Conservation (phyloP, 2,329 filamentous ascomycete genomes). For the Trichophyton verrucosum region DNA sequence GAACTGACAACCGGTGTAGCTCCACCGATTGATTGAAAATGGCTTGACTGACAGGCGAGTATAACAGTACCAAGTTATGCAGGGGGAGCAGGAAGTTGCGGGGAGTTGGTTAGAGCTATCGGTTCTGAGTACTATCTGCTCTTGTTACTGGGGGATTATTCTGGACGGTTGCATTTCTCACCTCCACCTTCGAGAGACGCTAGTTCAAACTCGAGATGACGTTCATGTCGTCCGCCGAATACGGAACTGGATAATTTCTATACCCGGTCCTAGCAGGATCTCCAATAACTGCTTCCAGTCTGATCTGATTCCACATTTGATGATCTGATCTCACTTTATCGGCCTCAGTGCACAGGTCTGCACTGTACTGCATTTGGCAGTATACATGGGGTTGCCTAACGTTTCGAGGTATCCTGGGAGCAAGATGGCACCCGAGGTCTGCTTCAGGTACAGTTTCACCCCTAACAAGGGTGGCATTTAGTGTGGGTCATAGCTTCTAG, state of each 20-base stretch:
- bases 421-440: neutral
- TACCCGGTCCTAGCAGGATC: neutral
- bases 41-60: neutral
- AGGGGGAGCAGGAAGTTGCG: neutral
- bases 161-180: neutral
- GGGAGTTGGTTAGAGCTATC: neutral
- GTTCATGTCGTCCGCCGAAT: neutral
- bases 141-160: neutral
- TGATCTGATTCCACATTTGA: neutral
- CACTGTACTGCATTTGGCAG: neutral
- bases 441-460: constrained; percentile 2
- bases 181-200: neutral
- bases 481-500: neutral
- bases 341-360: neutral
- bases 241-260: neutral
- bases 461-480: neutral
- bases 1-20: neutral
- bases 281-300: neutral
- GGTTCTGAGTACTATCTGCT: neutral
- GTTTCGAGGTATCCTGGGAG: neutral
- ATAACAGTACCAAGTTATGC: neutral
- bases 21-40: neutral
- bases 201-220: neutral
- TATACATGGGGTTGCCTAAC: constrained; percentile 1
- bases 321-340: constrained; percentile 1